Evolutionary conservation across 176 grass and related monocot species (phyloP).

Genomic region (Themeda triandra): DNA sequence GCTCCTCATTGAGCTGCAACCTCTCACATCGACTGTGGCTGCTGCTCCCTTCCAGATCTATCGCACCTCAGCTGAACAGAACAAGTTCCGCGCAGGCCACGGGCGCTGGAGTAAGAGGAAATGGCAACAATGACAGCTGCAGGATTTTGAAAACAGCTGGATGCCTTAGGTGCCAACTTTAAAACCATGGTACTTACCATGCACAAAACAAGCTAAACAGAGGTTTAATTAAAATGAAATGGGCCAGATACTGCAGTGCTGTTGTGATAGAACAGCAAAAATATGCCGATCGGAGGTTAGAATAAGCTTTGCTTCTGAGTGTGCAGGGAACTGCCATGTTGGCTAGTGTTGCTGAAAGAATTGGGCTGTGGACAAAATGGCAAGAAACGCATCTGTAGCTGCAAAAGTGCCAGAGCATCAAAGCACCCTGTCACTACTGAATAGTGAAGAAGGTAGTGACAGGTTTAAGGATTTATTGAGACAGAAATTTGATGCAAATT

Average conservation of each 20-base stretch:
- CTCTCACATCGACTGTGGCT: neutral
- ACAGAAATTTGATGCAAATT: neutral
- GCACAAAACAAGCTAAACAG: neutral
- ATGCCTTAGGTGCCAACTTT: neutral
- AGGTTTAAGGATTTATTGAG: neutral
- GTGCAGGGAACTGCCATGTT: neutral
- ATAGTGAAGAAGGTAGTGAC: neutral
- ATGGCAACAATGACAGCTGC: neutral
- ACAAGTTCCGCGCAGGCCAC: neutral
- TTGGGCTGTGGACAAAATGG: neutral
- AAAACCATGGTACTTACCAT: constrained; percentile 7
- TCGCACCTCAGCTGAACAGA: neutral
- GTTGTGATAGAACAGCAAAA: neutral
- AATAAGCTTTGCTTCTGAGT: neutral
- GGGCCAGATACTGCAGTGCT: neutral
- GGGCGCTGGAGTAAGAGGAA: neutral
- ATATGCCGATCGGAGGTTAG: neutral
- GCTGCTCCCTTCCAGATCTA: neutral
- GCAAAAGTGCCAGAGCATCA: neutral
- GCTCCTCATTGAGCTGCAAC: neutral
- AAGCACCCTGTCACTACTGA: neutral
- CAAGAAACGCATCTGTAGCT: neutral
- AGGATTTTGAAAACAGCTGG: neutral
- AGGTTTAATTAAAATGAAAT: neutral
- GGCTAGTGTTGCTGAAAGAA: neutral